Base-by-base conservation (phyloP, 129 eudicot genomes). In the Deinandra increscens region DNA sequence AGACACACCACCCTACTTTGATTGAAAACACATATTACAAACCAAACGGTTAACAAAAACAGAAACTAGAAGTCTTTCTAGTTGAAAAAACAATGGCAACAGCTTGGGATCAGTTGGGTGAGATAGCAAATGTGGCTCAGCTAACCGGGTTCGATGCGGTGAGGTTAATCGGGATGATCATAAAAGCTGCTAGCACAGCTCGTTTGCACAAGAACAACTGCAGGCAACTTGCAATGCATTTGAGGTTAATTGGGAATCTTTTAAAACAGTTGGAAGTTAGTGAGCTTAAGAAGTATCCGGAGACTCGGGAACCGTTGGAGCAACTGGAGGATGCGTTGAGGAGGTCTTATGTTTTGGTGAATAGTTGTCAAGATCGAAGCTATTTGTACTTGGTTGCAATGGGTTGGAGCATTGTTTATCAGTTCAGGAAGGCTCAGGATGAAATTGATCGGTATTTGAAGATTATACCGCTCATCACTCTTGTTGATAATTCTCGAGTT, bases 321-420 rank as follows among this genome's bases (percentile, higher is more conserved):
- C 88, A 81, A 72, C 93, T 91, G 4, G 97, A 91, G 81, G 97
- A 91, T 78, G 93, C 97, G 2, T 66, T 91, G 81, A 84, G 97
- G 81, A 86, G 97, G 80, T 86, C 97, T 9, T 91, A 85, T 65
- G 42, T 91, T 75, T 77, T 91, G 84, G 94, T 91, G 10, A 84
- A 84, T 64, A 84, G 96, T 75, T 91, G 96, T 68, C 97, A 88
- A 68, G 94, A 80, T 9, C 78, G 94, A 68, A 91, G 97, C 69
- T 91, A 86, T 62, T 53, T 88, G 5, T 91, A 88, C 68, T 68
- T 91, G 79, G 86, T 91, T 44, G 94, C 96, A 0, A 86, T 88
- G 94, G 97, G 97, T 5, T 91, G 97, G 97, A 91, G 84, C 72
- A 78, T 91, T 74, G 97, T 88, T 41, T 88, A 91, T 74, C 97